phyloP scores from a whole-genome alignment of 148 eudicot genomes.

The Nyssa sinensis region DNA sequence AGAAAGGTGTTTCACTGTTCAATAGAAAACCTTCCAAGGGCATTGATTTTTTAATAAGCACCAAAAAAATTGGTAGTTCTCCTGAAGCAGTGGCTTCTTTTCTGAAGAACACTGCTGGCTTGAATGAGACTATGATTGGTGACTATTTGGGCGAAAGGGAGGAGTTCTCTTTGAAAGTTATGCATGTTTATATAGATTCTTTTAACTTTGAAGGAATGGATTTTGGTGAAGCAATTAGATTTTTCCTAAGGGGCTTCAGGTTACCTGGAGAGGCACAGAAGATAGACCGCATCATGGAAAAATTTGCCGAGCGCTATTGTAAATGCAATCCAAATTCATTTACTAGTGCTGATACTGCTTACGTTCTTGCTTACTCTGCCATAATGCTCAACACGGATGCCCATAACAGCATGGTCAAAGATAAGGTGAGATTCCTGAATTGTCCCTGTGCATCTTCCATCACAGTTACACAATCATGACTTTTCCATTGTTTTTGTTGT shows the following conservation, averaged over 20 bases:
- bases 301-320: conserved; percentile 98
- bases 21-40: conserved; percentile 97
- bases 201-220: conserved; percentile 84
- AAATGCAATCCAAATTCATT: conserved; percentile 93
- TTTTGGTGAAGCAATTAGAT: conserved; percentile 94
- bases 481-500: background rate
- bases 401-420: conserved; percentile 94
- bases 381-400: conserved; percentile 99
- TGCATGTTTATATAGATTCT: conserved; percentile 98
- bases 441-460: background rate
- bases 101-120: conserved; percentile 81
- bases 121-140: conserved; percentile 84
- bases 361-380: conserved; percentile 98
- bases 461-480: background rate
- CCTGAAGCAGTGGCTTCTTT: conserved; percentile 86
- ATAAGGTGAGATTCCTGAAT: conserved; percentile 62
- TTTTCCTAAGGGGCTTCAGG: conserved; percentile 91
- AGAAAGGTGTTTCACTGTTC: conserved; percentile 91
- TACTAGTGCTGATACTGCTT: conserved; percentile 95
- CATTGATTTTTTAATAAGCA: conserved; percentile 72
- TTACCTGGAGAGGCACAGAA: conserved; percentile 99
- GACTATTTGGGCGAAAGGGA: conserved; percentile 97
- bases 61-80: conserved; percentile 70
- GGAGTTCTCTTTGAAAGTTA: conserved; percentile 85
- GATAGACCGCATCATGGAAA: conserved; percentile 98